Percentiles rank a stretch among this genome's conserved stretches.
These are phyloP conservation scores for Dianthus caryophyllus DNA, from an alignment of 148 eudicot species.

Conservation along the genomic window DNA sequence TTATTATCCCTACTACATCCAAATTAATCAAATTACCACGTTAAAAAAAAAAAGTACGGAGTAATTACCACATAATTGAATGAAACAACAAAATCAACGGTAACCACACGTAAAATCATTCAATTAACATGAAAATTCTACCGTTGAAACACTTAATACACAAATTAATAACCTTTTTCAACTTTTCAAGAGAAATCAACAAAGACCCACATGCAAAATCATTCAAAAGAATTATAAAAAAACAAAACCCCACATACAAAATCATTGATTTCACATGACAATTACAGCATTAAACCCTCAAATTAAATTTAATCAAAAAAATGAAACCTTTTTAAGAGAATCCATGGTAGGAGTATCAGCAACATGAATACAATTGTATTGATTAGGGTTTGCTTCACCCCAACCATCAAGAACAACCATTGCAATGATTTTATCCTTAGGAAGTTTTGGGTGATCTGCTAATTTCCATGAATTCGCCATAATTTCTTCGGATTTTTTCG, in stretches of 20 bases:
- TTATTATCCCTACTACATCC: too few relatives aligned
- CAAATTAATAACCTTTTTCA: too few relatives aligned
- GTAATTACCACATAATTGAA: neutral
- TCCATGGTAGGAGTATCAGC: slow-evolving; percentile 82
- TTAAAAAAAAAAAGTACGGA: neutral
- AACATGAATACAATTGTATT: slow-evolving; percentile 62
- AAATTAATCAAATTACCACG: neutral
- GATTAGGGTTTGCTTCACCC: slow-evolving; percentile 66
- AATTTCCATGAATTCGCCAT: slow-evolving; percentile 75
- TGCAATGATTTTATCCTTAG: slow-evolving; percentile 60
- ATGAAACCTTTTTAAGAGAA: slow-evolving; percentile 49
- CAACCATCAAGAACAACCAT: slow-evolving; percentile 70
- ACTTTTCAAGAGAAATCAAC: too few relatives aligned
- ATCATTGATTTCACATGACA: neutral
- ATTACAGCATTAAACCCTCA: neutral
- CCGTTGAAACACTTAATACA: too few relatives aligned
- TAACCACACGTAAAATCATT: neutral
- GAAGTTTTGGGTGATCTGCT: slow-evolving; percentile 59
- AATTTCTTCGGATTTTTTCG: neutral
- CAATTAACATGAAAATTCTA: neutral
- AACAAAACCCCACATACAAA: neutral
- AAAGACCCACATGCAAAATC: neutral
- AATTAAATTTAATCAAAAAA: neutral
- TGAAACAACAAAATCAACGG: neutral
- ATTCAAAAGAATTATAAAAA: neutral